Percentiles rank a stretch among this genome's conserved stretches.
Conservation (phyloP, 257 asterid genomes). For the Solanum pinnatisectum region DNA sequence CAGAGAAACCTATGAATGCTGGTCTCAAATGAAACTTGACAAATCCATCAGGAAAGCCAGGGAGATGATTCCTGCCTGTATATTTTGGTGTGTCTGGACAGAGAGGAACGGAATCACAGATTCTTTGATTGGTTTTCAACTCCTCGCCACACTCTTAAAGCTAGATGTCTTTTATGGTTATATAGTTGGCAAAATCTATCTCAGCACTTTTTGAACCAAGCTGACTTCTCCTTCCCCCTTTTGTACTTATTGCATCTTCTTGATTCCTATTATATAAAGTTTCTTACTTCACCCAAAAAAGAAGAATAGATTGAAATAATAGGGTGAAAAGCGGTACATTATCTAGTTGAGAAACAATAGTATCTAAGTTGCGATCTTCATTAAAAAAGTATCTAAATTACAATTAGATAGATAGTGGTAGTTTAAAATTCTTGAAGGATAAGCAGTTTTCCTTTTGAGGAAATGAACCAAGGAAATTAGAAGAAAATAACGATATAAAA, state of each 20-base stretch:
- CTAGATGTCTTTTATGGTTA: neutral
- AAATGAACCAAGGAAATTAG: neutral
- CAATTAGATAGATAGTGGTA: neutral
- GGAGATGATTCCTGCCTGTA: neutral
- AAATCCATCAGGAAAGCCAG: neutral
- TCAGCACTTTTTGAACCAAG: neutral
- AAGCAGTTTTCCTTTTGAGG: neutral
- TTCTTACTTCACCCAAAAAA: neutral
- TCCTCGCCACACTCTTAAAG: neutral
- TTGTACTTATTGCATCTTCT: neutral
- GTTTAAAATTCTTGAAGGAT: neutral
- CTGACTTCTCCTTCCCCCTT: neutral
- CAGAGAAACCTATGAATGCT: neutral
- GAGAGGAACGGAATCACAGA: neutral
- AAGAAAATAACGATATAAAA: neutral
- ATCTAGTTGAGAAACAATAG: neutral
- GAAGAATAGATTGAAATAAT: neutral
- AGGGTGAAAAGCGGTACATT: neutral
- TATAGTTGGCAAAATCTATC: neutral
- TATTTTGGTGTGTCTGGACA: neutral
- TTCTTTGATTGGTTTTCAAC: neutral
- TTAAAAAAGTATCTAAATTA: neutral
- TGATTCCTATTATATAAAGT: neutral
- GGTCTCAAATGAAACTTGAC: neutral
- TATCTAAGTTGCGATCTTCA: neutral